These are phyloP conservation scores for Neoarthrinium moseri DNA, from an alignment of 2,329 filamentous ascomycete genomes.

Conservation along the genomic window DNA sequence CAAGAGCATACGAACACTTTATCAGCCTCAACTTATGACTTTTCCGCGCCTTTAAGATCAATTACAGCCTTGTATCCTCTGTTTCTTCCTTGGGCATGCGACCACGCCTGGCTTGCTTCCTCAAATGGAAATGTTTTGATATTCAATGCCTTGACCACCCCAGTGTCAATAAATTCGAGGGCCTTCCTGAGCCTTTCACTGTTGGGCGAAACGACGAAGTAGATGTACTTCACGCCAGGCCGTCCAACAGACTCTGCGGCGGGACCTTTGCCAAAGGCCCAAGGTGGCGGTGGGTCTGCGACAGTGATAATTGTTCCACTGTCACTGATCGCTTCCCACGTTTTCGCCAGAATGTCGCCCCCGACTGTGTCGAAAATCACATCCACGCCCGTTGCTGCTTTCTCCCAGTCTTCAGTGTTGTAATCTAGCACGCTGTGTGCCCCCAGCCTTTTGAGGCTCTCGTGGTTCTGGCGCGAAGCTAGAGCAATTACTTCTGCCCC, in stretches of 20 bases:
- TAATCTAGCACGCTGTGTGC: background rate
- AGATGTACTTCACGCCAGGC: slow-evolving; percentile 21
- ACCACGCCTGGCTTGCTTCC: slow-evolving; percentile 25
- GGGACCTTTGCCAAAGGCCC: slow-evolving; percentile 24
- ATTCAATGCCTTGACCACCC: slow-evolving; percentile 15
- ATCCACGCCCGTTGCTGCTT: slow-evolving; percentile 22
- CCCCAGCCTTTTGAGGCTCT: background rate
- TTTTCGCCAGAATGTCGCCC: slow-evolving; percentile 21
- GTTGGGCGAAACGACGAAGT: slow-evolving; percentile 28
- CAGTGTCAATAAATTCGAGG: slow-evolving; percentile 20
- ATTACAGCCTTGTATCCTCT: slow-evolving; percentile 26
- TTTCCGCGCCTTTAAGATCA: too few relatives aligned
- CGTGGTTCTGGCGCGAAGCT: slow-evolving; percentile 16
- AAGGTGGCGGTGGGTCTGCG: slow-evolving; percentile 29
- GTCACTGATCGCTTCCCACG: slow-evolving; percentile 27
- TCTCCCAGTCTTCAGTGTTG: background rate
- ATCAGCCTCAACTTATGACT: too few relatives aligned
- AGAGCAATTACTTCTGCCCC: slow-evolving; percentile 25
- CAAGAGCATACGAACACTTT: too few relatives aligned
- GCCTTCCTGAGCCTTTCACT: slow-evolving; percentile 16
- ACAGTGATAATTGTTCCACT: slow-evolving; percentile 32
- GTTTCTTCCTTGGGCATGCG: slow-evolving; percentile 17
- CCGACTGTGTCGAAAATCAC: slow-evolving; percentile 32
- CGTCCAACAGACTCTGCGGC: slow-evolving; percentile 16
- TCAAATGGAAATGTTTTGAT: slow-evolving; percentile 21